Percentiles rank a stretch among this genome's conserved stretches.
phyloP scores from a whole-genome alignment of 208 protist genomes.

The Trypanosoma conorhini region DNA sequence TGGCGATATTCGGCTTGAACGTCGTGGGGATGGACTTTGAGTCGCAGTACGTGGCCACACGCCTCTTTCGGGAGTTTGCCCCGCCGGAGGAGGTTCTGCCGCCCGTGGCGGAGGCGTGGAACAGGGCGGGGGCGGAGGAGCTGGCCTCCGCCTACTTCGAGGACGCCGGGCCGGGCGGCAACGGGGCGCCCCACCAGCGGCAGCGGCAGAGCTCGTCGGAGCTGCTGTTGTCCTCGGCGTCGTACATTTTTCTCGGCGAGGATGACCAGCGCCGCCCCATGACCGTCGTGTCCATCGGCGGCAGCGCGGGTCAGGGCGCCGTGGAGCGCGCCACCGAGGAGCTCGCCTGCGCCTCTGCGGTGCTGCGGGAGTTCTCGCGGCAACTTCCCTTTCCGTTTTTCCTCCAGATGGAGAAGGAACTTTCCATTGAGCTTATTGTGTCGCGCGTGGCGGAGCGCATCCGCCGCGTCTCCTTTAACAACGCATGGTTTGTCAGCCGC shows the following conservation, averaged over 20 bases:
- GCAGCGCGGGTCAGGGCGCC: slow-evolving; percentile 17
- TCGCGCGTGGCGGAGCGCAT: slow-evolving; percentile 78
- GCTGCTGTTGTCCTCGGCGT: slow-evolving; percentile 72
- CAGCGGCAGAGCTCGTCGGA: slow-evolving; percentile 44
- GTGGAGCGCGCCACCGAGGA: slow-evolving; percentile 45
- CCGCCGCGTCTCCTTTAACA: slow-evolving; percentile 78
- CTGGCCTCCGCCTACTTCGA: slow-evolving; percentile 66
- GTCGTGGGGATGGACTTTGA: slow-evolving; percentile 85
- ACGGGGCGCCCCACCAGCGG: slow-evolving; percentile 33
- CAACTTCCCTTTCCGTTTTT: slow-evolving; percentile 81
- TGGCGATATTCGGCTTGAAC: slow-evolving; percentile 66
- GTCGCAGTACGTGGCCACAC: slow-evolving; percentile 82
- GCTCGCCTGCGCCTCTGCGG: slow-evolving; percentile 50
- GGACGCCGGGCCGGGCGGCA: slow-evolving; percentile 28
- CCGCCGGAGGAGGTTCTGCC: slow-evolving; percentile 65
- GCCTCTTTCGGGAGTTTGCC: slow-evolving; percentile 76
- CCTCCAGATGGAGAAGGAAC: slow-evolving; percentile 64
- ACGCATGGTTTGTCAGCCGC: slow-evolving; percentile 78
- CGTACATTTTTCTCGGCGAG: slow-evolving; percentile 72
- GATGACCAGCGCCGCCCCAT: slow-evolving; percentile 75
- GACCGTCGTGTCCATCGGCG: slow-evolving; percentile 67
- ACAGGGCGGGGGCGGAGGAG: slow-evolving; percentile 47
- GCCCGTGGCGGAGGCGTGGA: slow-evolving; percentile 36
- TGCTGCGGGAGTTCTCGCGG: slow-evolving; percentile 65
- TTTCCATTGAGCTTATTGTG: slow-evolving; percentile 65